A percentile compares a stretch with the other conserved stretches of the same genome.
Evolutionary conservation across 495 filamentous ascomycete genomes (phyloP).

Genomic region (Neurospora africana): DNA sequence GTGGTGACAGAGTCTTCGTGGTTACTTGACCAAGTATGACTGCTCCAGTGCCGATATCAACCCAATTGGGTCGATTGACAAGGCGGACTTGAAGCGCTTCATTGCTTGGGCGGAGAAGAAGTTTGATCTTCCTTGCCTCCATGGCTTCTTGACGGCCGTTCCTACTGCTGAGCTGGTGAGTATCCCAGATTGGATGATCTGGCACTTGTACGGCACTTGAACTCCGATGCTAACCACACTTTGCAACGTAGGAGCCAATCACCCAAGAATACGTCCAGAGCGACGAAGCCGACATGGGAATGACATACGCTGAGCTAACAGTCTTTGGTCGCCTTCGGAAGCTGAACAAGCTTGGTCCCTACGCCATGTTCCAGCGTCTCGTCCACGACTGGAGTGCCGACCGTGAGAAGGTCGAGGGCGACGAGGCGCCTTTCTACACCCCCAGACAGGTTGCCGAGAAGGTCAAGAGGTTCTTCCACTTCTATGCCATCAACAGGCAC

Average conservation of each 20-base stretch:
- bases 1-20: conserved; percentile 32
- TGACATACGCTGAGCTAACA: conserved; percentile 44
- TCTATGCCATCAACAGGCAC: conserved; percentile 49
- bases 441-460: conserved; percentile 45
- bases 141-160: conserved; percentile 60
- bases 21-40: conserved; percentile 41
- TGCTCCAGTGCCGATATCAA: conserved; percentile 42
- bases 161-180: conserved; percentile 66
- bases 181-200: background rate
- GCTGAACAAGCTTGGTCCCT: conserved; percentile 62
- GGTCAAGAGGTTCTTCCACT: conserved; percentile 58
- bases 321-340: conserved; percentile 48
- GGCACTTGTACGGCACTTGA: background rate
- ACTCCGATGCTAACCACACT: background rate
- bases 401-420: conserved; percentile 15
- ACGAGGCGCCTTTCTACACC: conserved; percentile 22
- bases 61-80: conserved; percentile 63
- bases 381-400: conserved; percentile 58
- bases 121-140: conserved; percentile 67
- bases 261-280: conserved; percentile 53
- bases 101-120: conserved; percentile 50
- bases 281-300: conserved; percentile 67
- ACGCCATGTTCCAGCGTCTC: conserved; percentile 56
- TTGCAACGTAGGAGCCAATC: conserved; percentile 48
- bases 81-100: conserved; percentile 68